phyloP scores from a whole-genome alignment of 306 rosid species.

The Sophora flavescens region DNA sequence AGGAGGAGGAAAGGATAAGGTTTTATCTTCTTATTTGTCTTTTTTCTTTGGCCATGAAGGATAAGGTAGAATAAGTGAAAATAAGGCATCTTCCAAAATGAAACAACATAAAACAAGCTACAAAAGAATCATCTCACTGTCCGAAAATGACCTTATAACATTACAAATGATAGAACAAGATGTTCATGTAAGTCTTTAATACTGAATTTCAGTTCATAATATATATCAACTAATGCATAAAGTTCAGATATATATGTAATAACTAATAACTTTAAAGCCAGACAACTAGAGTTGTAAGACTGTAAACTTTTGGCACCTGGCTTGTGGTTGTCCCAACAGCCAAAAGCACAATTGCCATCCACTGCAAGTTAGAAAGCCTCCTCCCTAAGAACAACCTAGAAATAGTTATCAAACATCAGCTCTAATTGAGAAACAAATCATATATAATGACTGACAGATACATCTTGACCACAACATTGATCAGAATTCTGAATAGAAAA shows the following conservation, averaged over 20 bases:
- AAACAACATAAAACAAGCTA: neutral
- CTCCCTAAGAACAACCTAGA: slow-evolving; percentile 77
- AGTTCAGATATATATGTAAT: neutral
- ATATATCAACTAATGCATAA: slow-evolving; percentile 15
- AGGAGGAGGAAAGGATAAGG: neutral
- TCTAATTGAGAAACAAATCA: slow-evolving; percentile 32
- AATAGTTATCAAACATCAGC: slow-evolving; percentile 34
- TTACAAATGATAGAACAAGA: slow-evolving; percentile 20
- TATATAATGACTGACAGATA: slow-evolving; percentile 9
- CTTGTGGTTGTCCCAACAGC: slow-evolving; percentile 98
- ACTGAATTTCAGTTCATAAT: slow-evolving; percentile 8
- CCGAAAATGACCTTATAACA: neutral
- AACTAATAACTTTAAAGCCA: slow-evolving; percentile 4
- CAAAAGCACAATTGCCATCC: slow-evolving; percentile 87
- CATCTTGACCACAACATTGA: neutral
- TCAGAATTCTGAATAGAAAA: slow-evolving; percentile 20
- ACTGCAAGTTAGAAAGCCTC: slow-evolving; percentile 87
- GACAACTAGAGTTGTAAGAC: slow-evolving; percentile 12
- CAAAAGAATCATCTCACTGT: neutral
- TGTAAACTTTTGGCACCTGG: slow-evolving; percentile 61
- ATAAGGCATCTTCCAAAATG: slow-evolving; percentile 5
- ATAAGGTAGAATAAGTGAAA: slow-evolving; percentile 2
- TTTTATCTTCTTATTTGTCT: no score
- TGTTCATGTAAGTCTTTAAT: neutral
- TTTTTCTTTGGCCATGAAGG: neutral